phyloP scores from a whole-genome alignment of 2,329 filamentous ascomycete species.

The Trichoderma breve region DNA sequence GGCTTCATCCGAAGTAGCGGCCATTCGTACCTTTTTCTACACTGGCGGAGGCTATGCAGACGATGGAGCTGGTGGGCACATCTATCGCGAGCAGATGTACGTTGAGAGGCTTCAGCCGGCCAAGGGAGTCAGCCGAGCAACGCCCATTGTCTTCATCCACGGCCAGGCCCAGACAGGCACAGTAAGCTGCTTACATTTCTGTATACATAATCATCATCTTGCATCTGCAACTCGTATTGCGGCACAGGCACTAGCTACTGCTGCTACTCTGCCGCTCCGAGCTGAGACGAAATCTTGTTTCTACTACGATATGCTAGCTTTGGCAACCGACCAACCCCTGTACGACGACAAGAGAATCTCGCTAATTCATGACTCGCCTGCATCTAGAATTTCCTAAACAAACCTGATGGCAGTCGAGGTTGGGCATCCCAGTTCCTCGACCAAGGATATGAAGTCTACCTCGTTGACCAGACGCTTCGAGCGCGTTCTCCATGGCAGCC shows the following conservation, averaged over 20 bases:
- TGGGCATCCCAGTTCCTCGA: constrained; percentile 49
- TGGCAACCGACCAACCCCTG: not conserved
- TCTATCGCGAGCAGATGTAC: constrained; percentile 49
- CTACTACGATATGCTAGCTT: not conserved
- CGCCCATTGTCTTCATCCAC: constrained; percentile 44
- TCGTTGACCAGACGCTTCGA: constrained; percentile 46
- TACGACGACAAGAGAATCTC: not conserved
- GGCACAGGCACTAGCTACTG: too few relatives aligned
- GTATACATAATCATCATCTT: not conserved
- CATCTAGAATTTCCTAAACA: constrained; percentile 39
- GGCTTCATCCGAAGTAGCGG: constrained; percentile 21
- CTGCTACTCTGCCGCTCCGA: not conserved
- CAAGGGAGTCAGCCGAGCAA: constrained; percentile 24
- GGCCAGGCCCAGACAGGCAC: constrained; percentile 43
- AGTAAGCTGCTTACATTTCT: constrained; percentile 28
- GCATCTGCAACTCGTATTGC: not conserved
- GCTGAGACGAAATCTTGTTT: not conserved
- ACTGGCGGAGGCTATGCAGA: constrained; percentile 37
- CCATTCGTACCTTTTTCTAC: constrained; percentile 35
- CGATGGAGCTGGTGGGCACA: constrained; percentile 31
- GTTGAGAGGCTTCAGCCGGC: constrained; percentile 47
- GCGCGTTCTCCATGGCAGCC: constrained; percentile 44
- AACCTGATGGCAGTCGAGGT: constrained; percentile 38
- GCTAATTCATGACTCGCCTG: not conserved
- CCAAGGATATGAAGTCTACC: constrained; percentile 47